Percentiles rank a stretch among this genome's conserved stretches.
phyloP scores from a whole-genome alignment of 805 yeast species.

The Candida suzukii region DNA sequence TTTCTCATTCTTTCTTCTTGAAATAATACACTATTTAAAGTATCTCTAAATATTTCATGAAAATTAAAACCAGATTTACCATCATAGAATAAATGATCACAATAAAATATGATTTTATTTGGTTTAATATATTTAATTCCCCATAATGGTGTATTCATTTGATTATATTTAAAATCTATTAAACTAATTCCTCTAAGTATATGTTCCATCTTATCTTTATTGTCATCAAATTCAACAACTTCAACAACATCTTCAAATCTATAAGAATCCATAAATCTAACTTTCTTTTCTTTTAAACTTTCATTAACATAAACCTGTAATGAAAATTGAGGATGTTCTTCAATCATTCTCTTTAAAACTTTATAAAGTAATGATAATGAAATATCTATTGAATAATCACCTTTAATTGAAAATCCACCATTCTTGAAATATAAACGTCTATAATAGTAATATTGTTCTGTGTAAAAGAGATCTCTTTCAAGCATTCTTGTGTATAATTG shows the following conservation, averaged over 20 bases:
- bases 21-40: not conserved
- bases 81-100: conserved; percentile 27
- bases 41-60: conserved; percentile 6
- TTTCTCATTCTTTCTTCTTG: not conserved
- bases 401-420: conserved; percentile 8
- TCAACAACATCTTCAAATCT: conserved; percentile 1
- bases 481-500: not conserved
- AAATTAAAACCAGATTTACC: conserved; percentile 27
- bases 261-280: conserved; percentile 5
- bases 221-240: conserved; percentile 1
- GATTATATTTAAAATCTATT: not conserved
- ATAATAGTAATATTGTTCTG: conserved; percentile 7
- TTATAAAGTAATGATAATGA: conserved; percentile 4
- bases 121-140: conserved; percentile 9
- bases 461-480: conserved; percentile 2
- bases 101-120: conserved; percentile 12
- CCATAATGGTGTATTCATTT: conserved; percentile 15
- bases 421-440: conserved; percentile 1
- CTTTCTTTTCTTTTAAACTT: not conserved
- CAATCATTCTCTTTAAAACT: conserved; percentile 8
- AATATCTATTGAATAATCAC: conserved; percentile 8
- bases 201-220: not conserved
- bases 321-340: conserved; percentile 12
- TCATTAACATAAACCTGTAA: conserved; percentile 4
- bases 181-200: not conserved